A percentile compares a stretch with the other conserved stretches of the same genome.
phyloP scores from a whole-genome alignment of 306 rosid species.

The Senna siamea region DNA sequence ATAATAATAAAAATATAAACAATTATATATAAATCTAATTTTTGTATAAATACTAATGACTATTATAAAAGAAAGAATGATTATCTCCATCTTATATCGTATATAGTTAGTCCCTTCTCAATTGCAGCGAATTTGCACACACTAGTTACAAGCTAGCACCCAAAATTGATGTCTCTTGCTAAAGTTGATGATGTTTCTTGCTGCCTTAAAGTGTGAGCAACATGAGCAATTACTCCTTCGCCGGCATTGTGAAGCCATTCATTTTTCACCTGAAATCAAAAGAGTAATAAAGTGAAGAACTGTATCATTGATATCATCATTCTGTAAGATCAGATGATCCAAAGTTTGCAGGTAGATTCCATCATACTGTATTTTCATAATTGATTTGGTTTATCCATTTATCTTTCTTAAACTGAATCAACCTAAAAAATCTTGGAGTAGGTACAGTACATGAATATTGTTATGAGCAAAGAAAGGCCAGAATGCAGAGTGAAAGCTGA shows the following conservation, averaged over 20 bases:
- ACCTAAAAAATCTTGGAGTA: background rate
- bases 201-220: constrained; percentile 81
- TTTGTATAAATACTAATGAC: constrained; percentile 3
- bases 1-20: no score
- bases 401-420: background rate
- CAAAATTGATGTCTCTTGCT: constrained; percentile 17
- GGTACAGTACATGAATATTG: constrained; percentile 77
- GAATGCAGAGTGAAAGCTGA: constrained; percentile 81
- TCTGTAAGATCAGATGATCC: no score
- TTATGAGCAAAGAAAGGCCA: constrained; percentile 97
- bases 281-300: constrained; percentile 20
- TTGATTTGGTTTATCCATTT: background rate
- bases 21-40: no score
- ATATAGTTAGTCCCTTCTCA: constrained; percentile 16
- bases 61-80: background rate
- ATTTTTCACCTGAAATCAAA: constrained; percentile 77
- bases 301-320: constrained; percentile 25
- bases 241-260: constrained; percentile 94
- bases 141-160: constrained; percentile 60
- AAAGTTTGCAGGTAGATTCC: no score
- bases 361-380: no score
- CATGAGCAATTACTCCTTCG: constrained; percentile 84
- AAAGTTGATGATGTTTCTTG: constrained; percentile 59
- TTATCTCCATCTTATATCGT: constrained; percentile 5
- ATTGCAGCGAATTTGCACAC: constrained; percentile 31